Conservation (phyloP, 2,329 filamentous ascomycete species). For the Aspergillus pseudotamarii region DNA sequence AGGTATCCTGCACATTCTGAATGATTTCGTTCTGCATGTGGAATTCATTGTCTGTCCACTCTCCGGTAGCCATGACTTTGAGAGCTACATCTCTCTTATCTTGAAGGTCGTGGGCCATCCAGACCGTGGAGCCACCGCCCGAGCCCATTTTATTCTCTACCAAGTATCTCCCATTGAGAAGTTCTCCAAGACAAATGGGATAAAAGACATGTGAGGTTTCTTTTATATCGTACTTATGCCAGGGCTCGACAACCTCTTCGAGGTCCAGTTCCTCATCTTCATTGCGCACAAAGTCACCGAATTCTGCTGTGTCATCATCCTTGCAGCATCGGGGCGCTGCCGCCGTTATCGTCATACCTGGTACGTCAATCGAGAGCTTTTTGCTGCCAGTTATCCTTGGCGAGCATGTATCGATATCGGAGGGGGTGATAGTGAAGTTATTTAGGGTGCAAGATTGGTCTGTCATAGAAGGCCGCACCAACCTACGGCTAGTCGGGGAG, state of each 20-base stretch:
- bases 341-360: too few species aligned
- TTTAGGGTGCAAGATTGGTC: too few species aligned
- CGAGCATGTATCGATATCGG: too few species aligned
- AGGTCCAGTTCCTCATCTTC: conserved; percentile 11
- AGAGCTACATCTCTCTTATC: conserved; percentile 25
- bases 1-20: conserved; percentile 19
- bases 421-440: too few species aligned
- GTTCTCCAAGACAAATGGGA: conserved; percentile 22
- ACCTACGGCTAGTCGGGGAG: too few species aligned
- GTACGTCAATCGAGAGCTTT: too few species aligned
- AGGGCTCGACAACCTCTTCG: conserved; percentile 23
- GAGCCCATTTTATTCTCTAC: conserved; percentile 30
- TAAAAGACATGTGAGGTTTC: conserved; percentile 20
- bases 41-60: conserved; percentile 22
- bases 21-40: conserved; percentile 26
- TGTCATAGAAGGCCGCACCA: too few species aligned
- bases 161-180: conserved; percentile 27
- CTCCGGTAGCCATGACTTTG: conserved; percentile 25
- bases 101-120: conserved; percentile 28
- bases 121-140: conserved; percentile 29
- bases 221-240: conserved; percentile 17
- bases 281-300: too few species aligned
- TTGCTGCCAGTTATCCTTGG: fast-evolving
- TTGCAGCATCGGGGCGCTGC: too few species aligned
- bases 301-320: too few species aligned